Percentiles rank a stretch among this genome's conserved stretches.
Conservation (phyloP, 1,284 basidiomycete species). For the Cutaneotrichosporon cavernicola region DNA sequence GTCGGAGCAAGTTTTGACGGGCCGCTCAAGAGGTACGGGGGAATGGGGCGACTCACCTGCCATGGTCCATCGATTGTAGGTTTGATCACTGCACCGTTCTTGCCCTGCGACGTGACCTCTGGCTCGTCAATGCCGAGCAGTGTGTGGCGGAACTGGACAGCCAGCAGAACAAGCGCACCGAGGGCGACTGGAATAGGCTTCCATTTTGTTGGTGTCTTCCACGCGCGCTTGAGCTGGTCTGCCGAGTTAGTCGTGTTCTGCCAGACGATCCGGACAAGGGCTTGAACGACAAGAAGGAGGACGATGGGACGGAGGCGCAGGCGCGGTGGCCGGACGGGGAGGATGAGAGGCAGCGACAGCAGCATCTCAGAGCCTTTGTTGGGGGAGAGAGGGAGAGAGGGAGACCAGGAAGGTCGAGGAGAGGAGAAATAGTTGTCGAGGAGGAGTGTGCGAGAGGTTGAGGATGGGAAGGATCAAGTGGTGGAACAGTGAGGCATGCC, state of each 20-base stretch:
- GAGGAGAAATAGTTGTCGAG: neutral
- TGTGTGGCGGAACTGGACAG: constrained; percentile 65
- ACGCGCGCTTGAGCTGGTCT: constrained; percentile 62
- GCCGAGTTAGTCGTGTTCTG: constrained; percentile 12
- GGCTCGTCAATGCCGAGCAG: constrained; percentile 37
- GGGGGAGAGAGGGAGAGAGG: neutral
- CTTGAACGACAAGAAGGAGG: constrained; percentile 11
- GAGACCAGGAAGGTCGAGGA: neutral
- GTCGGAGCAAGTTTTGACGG: neutral
- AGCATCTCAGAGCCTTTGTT: constrained; percentile 9
- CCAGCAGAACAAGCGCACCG: constrained; percentile 80
- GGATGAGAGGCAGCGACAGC: constrained; percentile 12
- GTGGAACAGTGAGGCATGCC: neutral
- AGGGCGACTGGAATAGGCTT: constrained; percentile 91
- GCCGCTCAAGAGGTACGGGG: neutral
- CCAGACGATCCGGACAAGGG: constrained; percentile 8
- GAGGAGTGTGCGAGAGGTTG: neutral
- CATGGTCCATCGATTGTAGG: constrained; percentile 71
- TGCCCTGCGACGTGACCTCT: constrained; percentile 51
- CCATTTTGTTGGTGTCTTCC: constrained; percentile 93
- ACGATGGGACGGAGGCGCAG: constrained; percentile 8
- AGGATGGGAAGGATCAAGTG: neutral
- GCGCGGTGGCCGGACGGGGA: constrained; percentile 6
- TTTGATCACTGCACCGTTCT: constrained; percentile 69
- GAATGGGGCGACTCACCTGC: constrained; percentile 64